Conservation (phyloP, 176 grass and related monocot genomes). For the Secale cereale region DNA sequence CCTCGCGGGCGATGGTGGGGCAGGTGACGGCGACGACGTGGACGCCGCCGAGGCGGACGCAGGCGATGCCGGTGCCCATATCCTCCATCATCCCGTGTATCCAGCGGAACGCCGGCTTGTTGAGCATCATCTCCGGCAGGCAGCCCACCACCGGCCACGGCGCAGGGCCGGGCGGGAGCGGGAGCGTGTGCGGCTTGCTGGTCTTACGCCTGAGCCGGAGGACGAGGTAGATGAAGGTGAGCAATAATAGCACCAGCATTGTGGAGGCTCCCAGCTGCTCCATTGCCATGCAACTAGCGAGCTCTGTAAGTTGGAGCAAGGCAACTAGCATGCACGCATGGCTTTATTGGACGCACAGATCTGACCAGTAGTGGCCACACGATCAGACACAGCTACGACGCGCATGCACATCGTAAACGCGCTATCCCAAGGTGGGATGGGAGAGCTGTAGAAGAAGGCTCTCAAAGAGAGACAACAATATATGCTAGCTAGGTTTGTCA, state of each 20-base stretch:
- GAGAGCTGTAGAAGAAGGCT: too few relatives aligned
- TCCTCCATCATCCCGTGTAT: conserved; percentile 18
- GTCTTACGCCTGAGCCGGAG: not conserved
- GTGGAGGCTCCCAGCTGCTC: not conserved
- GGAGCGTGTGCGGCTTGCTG: not conserved
- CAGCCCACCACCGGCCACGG: conserved; percentile 37
- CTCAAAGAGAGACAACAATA: too few relatives aligned
- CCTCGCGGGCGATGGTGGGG: conserved; percentile 33
- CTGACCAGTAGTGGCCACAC: too few relatives aligned
- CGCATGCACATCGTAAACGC: too few relatives aligned
- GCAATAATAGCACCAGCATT: not conserved
- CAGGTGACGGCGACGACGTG: conserved; percentile 37
- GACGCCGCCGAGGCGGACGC: conserved; percentile 34
- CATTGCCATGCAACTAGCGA: not conserved
- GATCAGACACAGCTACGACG: too few relatives aligned
- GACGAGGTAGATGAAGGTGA: not conserved
- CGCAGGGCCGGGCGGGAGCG: conserved; percentile 31
- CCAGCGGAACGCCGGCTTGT: conserved; percentile 42
- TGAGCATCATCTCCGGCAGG: conserved; percentile 21
- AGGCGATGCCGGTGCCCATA: conserved; percentile 34
- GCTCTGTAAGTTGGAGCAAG: not conserved
- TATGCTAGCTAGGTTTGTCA: not conserved
- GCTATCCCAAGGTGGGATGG: too few relatives aligned
- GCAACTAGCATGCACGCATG: not conserved
- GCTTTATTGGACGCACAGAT: not conserved